Conservation (phyloP, 805 yeast genomes). For the Hanseniaspora lindneri region DNA sequence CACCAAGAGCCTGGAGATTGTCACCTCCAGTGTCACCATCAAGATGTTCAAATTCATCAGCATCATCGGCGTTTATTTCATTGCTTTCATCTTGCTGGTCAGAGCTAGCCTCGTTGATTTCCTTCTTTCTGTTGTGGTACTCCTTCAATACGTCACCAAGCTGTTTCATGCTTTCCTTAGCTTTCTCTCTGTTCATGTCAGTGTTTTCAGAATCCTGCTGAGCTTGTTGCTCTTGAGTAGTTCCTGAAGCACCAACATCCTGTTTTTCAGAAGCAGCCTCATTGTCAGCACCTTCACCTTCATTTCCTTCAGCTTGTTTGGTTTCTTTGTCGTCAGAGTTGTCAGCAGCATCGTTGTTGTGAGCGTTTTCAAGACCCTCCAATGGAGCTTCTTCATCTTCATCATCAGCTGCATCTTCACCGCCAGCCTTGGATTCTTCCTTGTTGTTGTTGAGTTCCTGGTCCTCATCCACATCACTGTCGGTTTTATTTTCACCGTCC, state of each 20-base stretch:
- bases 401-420: conserved; percentile 34
- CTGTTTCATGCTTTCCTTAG: conserved; percentile 68
- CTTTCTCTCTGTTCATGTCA: conserved; percentile 48
- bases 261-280: conserved; percentile 44
- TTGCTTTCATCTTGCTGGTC: conserved; percentile 31
- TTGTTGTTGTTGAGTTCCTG: conserved; percentile 25
- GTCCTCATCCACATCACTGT: conserved; percentile 25
- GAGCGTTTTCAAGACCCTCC: conserved; percentile 38
- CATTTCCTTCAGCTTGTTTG: conserved; percentile 48
- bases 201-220: conserved; percentile 33
- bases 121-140: conserved; percentile 80
- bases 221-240: conserved; percentile 35
- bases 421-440: conserved; percentile 30
- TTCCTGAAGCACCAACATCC: conserved; percentile 58
- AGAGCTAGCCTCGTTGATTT: conserved; percentile 56
- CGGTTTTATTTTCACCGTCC: conserved; percentile 27
- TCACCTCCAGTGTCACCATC: conserved; percentile 66
- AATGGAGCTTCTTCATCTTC: conserved; percentile 41
- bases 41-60: conserved; percentile 77
- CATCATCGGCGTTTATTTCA: conserved; percentile 46
- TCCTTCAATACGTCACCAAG: conserved; percentile 87
- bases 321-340: conserved; percentile 47
- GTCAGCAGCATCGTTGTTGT: conserved; percentile 33
- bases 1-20: conserved; percentile 87
- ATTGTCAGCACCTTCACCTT: conserved; percentile 51